These are phyloP conservation scores for Ilyonectria destructans DNA, from an alignment of 2,329 filamentous ascomycete genomes.

Conservation along the genomic window DNA sequence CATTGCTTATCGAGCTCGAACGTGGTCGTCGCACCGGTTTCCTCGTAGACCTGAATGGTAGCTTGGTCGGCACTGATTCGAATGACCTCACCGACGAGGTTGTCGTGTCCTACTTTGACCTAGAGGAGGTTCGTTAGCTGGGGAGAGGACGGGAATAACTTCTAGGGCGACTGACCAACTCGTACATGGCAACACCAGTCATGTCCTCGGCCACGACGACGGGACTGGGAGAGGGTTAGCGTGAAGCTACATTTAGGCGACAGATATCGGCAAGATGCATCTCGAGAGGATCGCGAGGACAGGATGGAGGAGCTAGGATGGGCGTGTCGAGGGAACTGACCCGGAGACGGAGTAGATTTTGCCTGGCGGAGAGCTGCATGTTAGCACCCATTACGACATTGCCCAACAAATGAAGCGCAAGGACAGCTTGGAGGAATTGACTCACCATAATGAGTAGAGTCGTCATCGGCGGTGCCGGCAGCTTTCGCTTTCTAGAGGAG, in stretches of 20 bases:
- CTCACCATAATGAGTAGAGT: constrained; percentile 61
- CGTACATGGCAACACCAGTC: constrained; percentile 99
- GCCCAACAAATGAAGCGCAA: constrained; percentile 22
- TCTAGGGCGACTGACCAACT: constrained; percentile 77
- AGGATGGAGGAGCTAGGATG: constrained; percentile 16
- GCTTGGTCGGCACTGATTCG: constrained; percentile 96
- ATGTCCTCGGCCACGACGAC: constrained; percentile 98
- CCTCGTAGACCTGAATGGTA: constrained; percentile 99
- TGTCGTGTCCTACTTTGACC: constrained; percentile 94
- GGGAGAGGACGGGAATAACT: constrained; percentile 8
- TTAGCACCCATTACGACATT: constrained; percentile 46
- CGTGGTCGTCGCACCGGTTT: constrained; percentile 80
- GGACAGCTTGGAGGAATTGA: constrained; percentile 14
- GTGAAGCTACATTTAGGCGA: constrained; percentile 15
- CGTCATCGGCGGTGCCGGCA: constrained; percentile 55
- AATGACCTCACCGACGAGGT: constrained; percentile 97
- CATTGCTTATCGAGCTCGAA: constrained; percentile 23
- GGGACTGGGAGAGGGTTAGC: constrained; percentile 71
- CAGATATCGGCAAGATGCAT: constrained; percentile 25
- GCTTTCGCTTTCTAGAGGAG: constrained; percentile 45
- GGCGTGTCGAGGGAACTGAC: constrained; percentile 58
- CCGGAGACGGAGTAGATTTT: constrained; percentile 77
- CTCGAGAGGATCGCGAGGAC: constrained; percentile 18
- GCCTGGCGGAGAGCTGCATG: constrained; percentile 57
- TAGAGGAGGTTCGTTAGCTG: constrained; percentile 54